Conservation (phyloP, 176 grass and related monocot genomes). For the Hordeum marinum region DNA sequence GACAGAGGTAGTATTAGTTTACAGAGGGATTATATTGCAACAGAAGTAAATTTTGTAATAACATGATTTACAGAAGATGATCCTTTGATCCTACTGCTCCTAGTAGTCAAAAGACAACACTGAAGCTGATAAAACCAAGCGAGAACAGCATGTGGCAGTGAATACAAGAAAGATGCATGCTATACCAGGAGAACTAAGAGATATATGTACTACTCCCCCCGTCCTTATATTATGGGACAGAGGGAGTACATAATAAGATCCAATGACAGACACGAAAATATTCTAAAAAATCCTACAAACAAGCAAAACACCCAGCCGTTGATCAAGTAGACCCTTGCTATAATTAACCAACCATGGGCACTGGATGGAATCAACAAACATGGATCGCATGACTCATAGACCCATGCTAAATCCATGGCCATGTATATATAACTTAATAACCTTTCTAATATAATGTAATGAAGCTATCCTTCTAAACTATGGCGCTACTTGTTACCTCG, state of each 20-base stretch:
- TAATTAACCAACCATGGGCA: background rate
- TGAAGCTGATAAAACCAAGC: background rate
- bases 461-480: background rate
- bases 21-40: background rate
- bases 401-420: background rate
- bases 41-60: slow-evolving; percentile 12
- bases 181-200: background rate
- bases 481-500: background rate
- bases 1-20: no score
- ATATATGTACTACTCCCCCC: background rate
- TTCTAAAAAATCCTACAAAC: background rate
- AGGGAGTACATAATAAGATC: background rate
- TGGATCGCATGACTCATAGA: background rate
- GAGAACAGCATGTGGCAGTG: background rate
- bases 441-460: background rate
- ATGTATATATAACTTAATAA: background rate
- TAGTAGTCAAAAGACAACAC: background rate
- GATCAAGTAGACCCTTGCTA: background rate
- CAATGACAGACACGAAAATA: background rate
- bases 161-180: background rate
- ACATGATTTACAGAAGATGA: background rate
- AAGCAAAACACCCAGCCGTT: background rate
- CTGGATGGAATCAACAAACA: background rate
- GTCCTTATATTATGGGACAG: no score
- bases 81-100: background rate